Evolutionary conservation across 345 rosid species (phyloP).

Genomic region (Isatis tinctoria): DNA sequence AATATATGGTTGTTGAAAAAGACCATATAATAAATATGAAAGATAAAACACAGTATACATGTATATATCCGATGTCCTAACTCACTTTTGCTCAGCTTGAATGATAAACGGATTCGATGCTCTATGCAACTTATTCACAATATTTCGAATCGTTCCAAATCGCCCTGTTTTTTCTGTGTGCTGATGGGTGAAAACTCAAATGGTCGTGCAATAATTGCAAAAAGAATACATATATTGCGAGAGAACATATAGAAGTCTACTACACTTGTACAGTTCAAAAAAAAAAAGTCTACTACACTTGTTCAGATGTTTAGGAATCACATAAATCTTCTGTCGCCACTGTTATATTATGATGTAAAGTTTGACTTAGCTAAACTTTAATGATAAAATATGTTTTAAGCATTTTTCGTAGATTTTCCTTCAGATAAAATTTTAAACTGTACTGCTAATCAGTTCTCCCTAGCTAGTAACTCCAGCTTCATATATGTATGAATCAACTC

Average conservation of each 20-base stretch:
- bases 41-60: not conserved
- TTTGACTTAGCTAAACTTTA: not conserved
- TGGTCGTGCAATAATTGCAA: not conserved
- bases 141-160: not conserved
- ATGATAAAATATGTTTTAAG: not conserved
- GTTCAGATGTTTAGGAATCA: slow-evolving; percentile 5
- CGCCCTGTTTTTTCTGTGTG: not conserved
- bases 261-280: slow-evolving; percentile 14
- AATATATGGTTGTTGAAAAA: not conserved
- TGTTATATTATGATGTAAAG: not conserved
- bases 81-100: slow-evolving; percentile 26
- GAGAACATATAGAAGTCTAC: slow-evolving; percentile 5
- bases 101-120: slow-evolving; percentile 20
- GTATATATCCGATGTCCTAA: slow-evolving; percentile 26
- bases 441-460: not conserved
- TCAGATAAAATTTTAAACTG: not conserved
- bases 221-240: not conserved
- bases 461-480: no score
- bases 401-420: not conserved
- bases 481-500: no score
- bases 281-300: slow-evolving; percentile 7
- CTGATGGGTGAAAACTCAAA: slow-evolving; percentile 5
- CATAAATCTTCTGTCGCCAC: not conserved
- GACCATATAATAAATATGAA: not conserved
- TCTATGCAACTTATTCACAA: not conserved